A percentile compares a stretch with the other conserved stretches of the same genome.
These are phyloP conservation scores for Leishmania tropica DNA, from an alignment of 208 protist species.

Conservation along the genomic window DNA sequence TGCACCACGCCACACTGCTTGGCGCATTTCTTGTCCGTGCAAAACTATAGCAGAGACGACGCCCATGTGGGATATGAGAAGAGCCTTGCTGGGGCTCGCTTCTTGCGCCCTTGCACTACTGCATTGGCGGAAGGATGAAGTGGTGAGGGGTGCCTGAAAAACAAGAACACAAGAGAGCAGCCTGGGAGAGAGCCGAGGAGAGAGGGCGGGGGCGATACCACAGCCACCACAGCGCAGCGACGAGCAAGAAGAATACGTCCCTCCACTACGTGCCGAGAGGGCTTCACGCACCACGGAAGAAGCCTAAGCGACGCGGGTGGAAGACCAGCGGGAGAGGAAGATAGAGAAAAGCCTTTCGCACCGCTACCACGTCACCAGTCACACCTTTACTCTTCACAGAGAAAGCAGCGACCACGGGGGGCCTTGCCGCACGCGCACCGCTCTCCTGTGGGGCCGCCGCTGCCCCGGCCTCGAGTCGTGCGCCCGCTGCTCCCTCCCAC, in stretches of 20 bases:
- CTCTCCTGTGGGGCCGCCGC: neutral
- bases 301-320: neutral
- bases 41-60: neutral
- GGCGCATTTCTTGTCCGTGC: neutral
- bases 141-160: neutral
- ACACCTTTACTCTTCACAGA: slow-evolving; percentile 40
- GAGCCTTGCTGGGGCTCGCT: too few relatives aligned
- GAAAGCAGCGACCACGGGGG: slow-evolving; percentile 64
- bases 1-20: neutral
- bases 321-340: neutral
- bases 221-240: neutral
- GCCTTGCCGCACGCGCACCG: slow-evolving; percentile 62
- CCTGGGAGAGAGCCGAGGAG: neutral
- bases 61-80: neutral
- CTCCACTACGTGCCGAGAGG: neutral
- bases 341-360: neutral
- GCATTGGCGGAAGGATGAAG: neutral
- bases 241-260: neutral
- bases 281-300: neutral
- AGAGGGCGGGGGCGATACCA: neutral
- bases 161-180: neutral
- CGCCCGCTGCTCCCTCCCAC: neutral
- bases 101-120: neutral
- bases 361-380: neutral
- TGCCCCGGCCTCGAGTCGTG: neutral